Conservation (phyloP, 2,329 filamentous ascomycete species). For the Akanthomyces muscarius region DNA sequence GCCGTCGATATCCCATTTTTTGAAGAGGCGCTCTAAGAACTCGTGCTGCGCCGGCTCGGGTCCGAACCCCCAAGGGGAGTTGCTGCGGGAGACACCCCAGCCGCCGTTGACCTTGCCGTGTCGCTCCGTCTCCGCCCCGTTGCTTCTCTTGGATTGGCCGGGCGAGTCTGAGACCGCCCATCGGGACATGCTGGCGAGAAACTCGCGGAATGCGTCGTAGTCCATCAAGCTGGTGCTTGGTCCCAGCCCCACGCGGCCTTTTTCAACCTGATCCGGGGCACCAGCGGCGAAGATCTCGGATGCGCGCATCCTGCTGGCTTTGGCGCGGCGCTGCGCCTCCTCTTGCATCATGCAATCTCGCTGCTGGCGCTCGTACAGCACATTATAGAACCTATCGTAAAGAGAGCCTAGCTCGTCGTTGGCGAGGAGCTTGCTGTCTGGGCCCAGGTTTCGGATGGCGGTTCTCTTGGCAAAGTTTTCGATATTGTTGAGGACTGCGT, state of each 20-base stretch:
- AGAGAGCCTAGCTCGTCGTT: slow-evolving; percentile 81
- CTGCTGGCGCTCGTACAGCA: slow-evolving; percentile 89
- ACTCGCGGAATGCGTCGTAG: slow-evolving; percentile 93
- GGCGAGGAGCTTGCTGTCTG: slow-evolving; percentile 88
- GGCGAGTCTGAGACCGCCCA: slow-evolving; percentile 93
- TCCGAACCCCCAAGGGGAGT: slow-evolving; percentile 53
- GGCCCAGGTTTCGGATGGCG: slow-evolving; percentile 89
- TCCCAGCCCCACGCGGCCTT: slow-evolving; percentile 81
- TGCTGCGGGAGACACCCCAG: slow-evolving; percentile 40
- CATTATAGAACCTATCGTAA: slow-evolving; percentile 90
- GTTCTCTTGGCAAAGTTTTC: slow-evolving; percentile 97
- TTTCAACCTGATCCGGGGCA: slow-evolving; percentile 59
- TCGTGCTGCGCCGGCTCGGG: slow-evolving; percentile 84
- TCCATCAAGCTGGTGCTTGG: slow-evolving; percentile 93
- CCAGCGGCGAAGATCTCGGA: slow-evolving; percentile 36
- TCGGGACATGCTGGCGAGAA: slow-evolving; percentile 80
- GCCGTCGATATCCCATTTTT: slow-evolving; percentile 79
- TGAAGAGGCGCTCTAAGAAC: slow-evolving; percentile 84
- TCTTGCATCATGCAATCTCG: slow-evolving; percentile 73
- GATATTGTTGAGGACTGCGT: slow-evolving; percentile 89
- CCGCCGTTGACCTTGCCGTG: slow-evolving; percentile 59
- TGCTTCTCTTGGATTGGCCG: slow-evolving; percentile 48
- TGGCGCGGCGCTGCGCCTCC: slow-evolving; percentile 63
- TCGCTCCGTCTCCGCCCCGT: slow-evolving; percentile 47
- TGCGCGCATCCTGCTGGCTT: slow-evolving; percentile 48